These are phyloP conservation scores for Hirsutella minnesotensis DNA, from an alignment of 2,329 filamentous ascomycete genomes.

Conservation along the genomic window DNA sequence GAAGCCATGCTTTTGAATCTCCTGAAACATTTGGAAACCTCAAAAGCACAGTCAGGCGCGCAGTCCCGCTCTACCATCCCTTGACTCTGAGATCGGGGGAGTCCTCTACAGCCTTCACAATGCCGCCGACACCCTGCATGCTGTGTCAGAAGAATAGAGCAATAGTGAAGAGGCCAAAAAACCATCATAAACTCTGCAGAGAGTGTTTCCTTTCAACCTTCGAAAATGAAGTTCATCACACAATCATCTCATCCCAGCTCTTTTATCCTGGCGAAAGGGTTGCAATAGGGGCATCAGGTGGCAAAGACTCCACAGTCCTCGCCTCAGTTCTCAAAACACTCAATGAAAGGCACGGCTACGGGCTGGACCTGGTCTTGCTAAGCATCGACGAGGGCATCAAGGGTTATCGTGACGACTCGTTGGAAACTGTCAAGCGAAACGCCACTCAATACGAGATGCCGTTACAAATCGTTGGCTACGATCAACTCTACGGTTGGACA, in stretches of 20 bases:
- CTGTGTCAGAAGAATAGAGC: conserved; percentile 68
- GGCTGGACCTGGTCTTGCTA: conserved; percentile 71
- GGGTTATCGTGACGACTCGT: conserved; percentile 88
- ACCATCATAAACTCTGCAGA: conserved; percentile 87
- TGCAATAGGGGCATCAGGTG: conserved; percentile 90
- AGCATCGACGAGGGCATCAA: conserved; percentile 97
- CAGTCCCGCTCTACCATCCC: too few relatives aligned
- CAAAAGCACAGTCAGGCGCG: too few relatives aligned
- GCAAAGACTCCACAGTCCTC: conserved; percentile 94
- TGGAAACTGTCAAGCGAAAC: conserved; percentile 95
- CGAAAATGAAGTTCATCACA: conserved; percentile 88
- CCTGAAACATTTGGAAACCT: too few relatives aligned
- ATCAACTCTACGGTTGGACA: conserved; percentile 92
- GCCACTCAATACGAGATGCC: conserved; percentile 84
- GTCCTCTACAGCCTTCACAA: too few relatives aligned
- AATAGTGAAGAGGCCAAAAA: conserved; percentile 87
- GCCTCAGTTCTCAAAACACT: conserved; percentile 90
- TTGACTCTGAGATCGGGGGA: too few relatives aligned
- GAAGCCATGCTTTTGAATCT: too few relatives aligned
- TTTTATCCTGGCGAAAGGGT: conserved; percentile 77
- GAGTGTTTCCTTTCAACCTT: conserved; percentile 78
- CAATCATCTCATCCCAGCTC: conserved; percentile 69
- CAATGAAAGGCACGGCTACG: conserved; percentile 81
- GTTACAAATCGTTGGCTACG: conserved; percentile 84
- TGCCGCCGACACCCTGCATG: conserved; percentile 69